These are phyloP conservation scores for Mediolabrus comicus DNA, from an alignment of 108 stramenopile genomes.

Conservation along the genomic window DNA sequence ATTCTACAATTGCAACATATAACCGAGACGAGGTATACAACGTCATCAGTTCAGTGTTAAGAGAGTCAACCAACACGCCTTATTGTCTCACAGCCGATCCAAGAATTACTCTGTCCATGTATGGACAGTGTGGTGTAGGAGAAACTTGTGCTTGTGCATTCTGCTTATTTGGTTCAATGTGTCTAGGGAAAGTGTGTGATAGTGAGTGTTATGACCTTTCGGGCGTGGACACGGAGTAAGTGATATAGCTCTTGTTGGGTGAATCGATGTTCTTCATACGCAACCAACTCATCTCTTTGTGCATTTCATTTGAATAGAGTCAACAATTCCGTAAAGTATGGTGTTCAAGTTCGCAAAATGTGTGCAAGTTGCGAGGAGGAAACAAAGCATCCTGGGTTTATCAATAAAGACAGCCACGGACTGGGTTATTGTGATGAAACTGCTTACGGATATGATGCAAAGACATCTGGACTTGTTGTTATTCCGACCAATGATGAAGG, in stretches of 20 bases:
- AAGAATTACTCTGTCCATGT: background rate
- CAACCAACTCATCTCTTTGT: background rate
- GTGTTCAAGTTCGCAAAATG: slow-evolving; percentile 8
- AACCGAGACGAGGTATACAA: background rate
- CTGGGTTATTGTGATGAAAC: background rate
- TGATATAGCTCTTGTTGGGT: background rate
- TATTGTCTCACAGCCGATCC: background rate
- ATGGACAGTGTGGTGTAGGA: background rate
- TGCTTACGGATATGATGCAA: slow-evolving; percentile 3
- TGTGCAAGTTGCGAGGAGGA: slow-evolving; percentile 9
- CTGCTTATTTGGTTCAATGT: background rate
- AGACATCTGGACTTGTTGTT: background rate
- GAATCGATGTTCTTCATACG: background rate
- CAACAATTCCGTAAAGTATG: background rate
- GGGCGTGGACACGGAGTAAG: background rate
- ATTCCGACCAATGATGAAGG: background rate
- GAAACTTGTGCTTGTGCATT: background rate
- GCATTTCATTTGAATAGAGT: background rate
- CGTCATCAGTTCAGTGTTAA: background rate
- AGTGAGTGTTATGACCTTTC: slow-evolving; percentile 1
- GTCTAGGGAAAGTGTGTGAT: background rate
- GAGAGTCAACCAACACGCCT: background rate
- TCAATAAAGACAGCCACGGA: background rate
- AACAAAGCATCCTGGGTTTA: background rate
- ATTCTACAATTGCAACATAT: background rate